phyloP scores from a whole-genome alignment of 257 asterid genomes.

The Solanum paucissectum region DNA sequence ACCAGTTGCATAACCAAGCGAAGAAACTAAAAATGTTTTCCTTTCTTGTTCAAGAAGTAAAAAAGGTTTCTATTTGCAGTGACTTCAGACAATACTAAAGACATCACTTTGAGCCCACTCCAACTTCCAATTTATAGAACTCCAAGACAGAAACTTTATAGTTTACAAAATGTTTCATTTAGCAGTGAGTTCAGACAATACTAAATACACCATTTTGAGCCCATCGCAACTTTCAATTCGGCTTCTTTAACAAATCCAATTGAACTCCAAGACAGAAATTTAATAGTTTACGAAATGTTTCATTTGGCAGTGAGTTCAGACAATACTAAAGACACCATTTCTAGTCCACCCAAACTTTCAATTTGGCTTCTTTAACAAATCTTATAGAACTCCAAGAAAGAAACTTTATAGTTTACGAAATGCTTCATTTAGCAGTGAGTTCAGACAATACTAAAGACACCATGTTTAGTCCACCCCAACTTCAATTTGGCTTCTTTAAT shows the following conservation, averaged over 20 bases:
- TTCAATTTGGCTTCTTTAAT: neutral
- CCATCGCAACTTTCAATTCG: neutral
- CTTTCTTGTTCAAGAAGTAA: neutral
- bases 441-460: neutral
- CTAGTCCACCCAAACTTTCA: neutral
- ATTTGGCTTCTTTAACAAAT: neutral
- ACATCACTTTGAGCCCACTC: neutral
- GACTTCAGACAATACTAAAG: neutral
- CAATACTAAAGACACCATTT: neutral
- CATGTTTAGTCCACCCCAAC: neutral
- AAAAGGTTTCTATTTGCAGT: neutral
- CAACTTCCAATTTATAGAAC: neutral
- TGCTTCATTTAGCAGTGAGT: neutral
- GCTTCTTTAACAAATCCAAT: neutral
- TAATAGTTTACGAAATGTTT: neutral
- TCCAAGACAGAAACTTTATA: neutral
- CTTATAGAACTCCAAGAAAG: neutral
- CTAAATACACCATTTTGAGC: neutral
- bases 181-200: neutral
- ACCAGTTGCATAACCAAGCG: neutral
- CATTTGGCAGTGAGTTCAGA: neutral
- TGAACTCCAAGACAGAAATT: neutral
- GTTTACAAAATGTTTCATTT: neutral
- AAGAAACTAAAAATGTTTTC: neutral
- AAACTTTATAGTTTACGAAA: neutral